These are phyloP conservation scores for Wickerhamiella dianesei DNA, from an alignment of 805 yeast species.

Conservation along the genomic window DNA sequence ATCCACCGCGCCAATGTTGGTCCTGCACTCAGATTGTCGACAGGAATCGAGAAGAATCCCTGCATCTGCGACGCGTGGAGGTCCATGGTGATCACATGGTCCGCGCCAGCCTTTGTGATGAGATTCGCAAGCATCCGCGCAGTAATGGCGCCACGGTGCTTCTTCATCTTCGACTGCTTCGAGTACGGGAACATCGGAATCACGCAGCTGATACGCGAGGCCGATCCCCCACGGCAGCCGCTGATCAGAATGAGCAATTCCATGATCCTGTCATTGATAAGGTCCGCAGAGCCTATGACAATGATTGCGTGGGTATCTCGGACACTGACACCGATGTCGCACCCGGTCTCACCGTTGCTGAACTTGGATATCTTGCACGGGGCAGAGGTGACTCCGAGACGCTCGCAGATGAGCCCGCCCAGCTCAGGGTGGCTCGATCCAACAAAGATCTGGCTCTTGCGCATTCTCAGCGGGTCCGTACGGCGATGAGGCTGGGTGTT, in stretches of 20 bases:
- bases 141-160: constrained; percentile 96
- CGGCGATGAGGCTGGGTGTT: not conserved
- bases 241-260: constrained; percentile 83
- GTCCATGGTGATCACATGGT: constrained; percentile 96
- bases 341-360: constrained; percentile 95
- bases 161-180: constrained; percentile 95
- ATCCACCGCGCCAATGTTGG: constrained; percentile 96
- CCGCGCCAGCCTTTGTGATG: constrained; percentile 96
- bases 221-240: constrained; percentile 96
- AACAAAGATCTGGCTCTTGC: constrained; percentile 92
- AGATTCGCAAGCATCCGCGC: constrained; percentile 94
- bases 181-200: constrained; percentile 97
- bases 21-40: constrained; percentile 90
- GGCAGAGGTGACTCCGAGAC: constrained; percentile 86
- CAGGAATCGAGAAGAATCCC: constrained; percentile 95
- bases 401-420: constrained; percentile 78
- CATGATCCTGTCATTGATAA: constrained; percentile 87
- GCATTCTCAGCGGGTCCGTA: constrained; percentile 39
- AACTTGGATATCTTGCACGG: constrained; percentile 84
- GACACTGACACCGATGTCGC: constrained; percentile 86
- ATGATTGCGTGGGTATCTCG: constrained; percentile 95
- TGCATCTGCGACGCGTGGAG: constrained; percentile 96
- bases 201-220: constrained; percentile 93
- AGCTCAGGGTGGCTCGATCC: constrained; percentile 95
- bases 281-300: constrained; percentile 81